Percentiles rank a stretch among this genome's conserved stretches.
These are phyloP conservation scores for Trametopsis cervina DNA, from an alignment of 768 basidiomycete genomes.

Conservation along the genomic window DNA sequence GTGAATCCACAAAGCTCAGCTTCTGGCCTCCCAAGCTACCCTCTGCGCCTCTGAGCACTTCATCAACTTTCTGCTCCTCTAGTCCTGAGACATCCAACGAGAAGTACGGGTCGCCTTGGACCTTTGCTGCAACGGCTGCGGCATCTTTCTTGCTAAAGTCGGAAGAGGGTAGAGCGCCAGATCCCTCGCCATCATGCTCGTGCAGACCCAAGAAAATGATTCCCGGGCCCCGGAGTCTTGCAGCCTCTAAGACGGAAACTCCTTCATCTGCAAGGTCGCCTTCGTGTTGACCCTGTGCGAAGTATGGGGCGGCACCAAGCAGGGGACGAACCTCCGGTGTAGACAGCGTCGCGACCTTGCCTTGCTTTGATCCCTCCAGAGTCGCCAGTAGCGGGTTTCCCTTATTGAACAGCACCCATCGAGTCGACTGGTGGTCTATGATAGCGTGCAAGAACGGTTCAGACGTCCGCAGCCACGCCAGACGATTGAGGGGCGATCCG, in stretches of 20 bases:
- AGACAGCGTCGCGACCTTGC: slow-evolving; percentile 44
- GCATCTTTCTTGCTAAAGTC: slow-evolving; percentile 47
- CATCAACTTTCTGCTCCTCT: slow-evolving; percentile 36
- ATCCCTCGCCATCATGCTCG: slow-evolving; percentile 40
- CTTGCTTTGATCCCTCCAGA: slow-evolving; percentile 24
- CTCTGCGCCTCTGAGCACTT: slow-evolving; percentile 33
- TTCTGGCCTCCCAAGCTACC: slow-evolving; percentile 30
- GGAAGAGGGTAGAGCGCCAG: slow-evolving; percentile 53
- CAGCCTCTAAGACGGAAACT: slow-evolving; percentile 39
- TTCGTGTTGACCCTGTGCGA: slow-evolving; percentile 57
- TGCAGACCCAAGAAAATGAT: slow-evolving; percentile 79
- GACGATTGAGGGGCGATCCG: slow-evolving; percentile 71
- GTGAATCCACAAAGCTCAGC: slow-evolving; percentile 60
- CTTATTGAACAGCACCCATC: slow-evolving; percentile 74
- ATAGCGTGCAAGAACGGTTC: slow-evolving; percentile 71
- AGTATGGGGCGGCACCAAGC: slow-evolving; percentile 62
- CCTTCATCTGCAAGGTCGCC: slow-evolving; percentile 24
- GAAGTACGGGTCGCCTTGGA: slow-evolving; percentile 84
- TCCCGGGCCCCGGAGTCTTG: slow-evolving; percentile 49
- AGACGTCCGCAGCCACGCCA: slow-evolving; percentile 76
- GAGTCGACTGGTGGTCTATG: slow-evolving; percentile 47
- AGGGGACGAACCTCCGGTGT: slow-evolving; percentile 57
- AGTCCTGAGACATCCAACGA: slow-evolving; percentile 65
- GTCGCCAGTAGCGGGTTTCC: slow-evolving; percentile 60
- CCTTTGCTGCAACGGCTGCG: slow-evolving; percentile 43